phyloP scores from a whole-genome alignment of 371 early-diverging fungal genomes.

The Mortierella polycephala region DNA sequence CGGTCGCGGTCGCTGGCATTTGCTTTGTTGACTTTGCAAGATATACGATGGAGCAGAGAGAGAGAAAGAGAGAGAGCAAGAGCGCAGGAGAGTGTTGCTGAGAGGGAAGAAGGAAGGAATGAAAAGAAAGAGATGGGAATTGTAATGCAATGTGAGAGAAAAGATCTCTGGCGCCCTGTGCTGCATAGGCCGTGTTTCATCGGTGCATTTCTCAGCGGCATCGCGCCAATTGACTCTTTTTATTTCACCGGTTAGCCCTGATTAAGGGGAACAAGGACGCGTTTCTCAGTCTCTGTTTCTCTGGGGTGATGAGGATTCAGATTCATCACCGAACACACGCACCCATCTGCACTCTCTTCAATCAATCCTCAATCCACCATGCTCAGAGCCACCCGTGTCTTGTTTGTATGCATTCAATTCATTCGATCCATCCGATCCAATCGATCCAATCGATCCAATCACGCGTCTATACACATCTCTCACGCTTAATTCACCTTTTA shows the following conservation, averaged over 20 bases:
- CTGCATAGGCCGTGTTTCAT: too few species aligned
- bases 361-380: slow-evolving; percentile 8
- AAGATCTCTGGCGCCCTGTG: too few species aligned
- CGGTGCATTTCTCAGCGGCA: too few species aligned
- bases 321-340: background rate
- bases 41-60: slow-evolving; percentile 1
- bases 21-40: background rate
- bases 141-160: background rate
- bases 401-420: slow-evolving; percentile 21
- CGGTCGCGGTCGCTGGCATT: slow-evolving; percentile 18
- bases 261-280: background rate
- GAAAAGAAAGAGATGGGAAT: slow-evolving; percentile 1
- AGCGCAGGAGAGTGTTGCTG: background rate
- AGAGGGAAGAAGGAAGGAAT: background rate
- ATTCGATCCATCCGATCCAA: background rate
- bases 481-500: too few species aligned
- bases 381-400: slow-evolving; percentile 30
- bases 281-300: too few species aligned
- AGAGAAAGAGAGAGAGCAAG: slow-evolving; percentile 1
- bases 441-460: background rate
- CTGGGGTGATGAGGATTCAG: background rate
- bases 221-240: too few species aligned
- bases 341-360: too few species aligned
- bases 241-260: too few species aligned
- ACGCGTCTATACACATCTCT: background rate